Evolutionary conservation across 768 basidiomycete genomes (phyloP), one percentile per base, ranked within the genome.

Genomic region (Termitomyces sp.): DNA sequence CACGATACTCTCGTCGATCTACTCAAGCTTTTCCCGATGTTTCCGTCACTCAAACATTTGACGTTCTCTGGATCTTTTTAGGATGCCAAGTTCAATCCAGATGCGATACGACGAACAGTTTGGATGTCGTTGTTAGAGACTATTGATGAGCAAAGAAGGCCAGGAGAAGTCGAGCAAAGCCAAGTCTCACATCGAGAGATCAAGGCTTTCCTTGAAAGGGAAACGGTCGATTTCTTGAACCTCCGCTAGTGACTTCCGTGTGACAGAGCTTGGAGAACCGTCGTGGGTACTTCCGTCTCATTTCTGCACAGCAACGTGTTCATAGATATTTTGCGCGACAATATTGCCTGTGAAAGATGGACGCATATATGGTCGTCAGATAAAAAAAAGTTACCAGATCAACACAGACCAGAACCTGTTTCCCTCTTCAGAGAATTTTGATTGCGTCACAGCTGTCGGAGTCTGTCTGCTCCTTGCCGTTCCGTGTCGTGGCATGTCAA

Each of bases 61-160:
- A 38, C 42, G 13, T 45, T 58, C 26, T 49, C 56, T 9, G 40
- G 28, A 12, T 40, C 48, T 20, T 57, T 50, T 50, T 57, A 48
- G 56, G 40, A 35, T 33, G 24, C 24, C 26, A 53, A 58, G 43
- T 24, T 22, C 10, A 40, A 57, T n/a, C 14, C 49, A 6, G 49
- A 52, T 35, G 43, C 33, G 14, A 28, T 28, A 33, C 42, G 33
- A 32, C n/a, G 32, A n/a, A n/a, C 16, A 8, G 30, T 53, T n/a
- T 58, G 57, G 57, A 24, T 38, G 51, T 24, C 32, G 24, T 46
- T 58, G 28, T 24, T 58, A 35, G 57, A 58, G 44, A 58, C 57
- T 2, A 43, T 58, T 8, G 57, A 58, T 24, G 47, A 28, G 20
- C 24, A 32, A n/a, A n/a, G n/a, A n/a, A n/a, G 56, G 36, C 47